phyloP scores from a whole-genome alignment of 2,329 filamentous ascomycete genomes.

The Pseudonectria foliicola region DNA sequence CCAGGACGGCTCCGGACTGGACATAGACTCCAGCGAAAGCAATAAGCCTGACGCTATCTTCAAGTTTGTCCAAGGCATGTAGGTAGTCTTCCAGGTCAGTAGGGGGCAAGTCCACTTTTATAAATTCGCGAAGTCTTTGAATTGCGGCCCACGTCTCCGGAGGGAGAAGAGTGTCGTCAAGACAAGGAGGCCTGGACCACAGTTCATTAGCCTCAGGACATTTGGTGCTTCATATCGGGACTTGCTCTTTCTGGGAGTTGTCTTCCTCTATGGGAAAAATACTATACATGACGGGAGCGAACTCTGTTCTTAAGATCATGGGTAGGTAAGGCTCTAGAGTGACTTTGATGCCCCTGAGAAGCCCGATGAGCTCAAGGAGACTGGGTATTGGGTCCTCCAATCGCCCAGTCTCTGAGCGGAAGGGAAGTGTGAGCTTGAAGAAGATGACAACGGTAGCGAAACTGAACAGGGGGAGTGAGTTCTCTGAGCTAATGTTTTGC shows the following conservation, averaged over 20 bases:
- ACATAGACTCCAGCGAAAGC: constrained; percentile 16
- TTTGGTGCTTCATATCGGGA: too few species aligned
- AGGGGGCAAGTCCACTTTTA: constrained; percentile 13
- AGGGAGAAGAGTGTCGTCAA: constrained; percentile 14
- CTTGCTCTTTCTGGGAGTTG: constrained; percentile 1
- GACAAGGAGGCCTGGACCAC: constrained; percentile 7
- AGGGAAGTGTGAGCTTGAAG: constrained; percentile 19
- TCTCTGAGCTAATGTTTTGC: constrained; percentile 9
- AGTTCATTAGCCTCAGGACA: background rate
- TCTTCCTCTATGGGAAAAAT: constrained; percentile 10
- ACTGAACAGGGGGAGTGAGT: constrained; percentile 29
- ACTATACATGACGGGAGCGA: constrained; percentile 17
- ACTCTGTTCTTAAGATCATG: constrained; percentile 14
- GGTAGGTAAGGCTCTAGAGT: constrained; percentile 12
- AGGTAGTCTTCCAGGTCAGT: constrained; percentile 13
- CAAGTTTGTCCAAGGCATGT: constrained; percentile 11
- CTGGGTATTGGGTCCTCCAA: constrained; percentile 16
- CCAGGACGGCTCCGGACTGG: constrained; percentile 15
- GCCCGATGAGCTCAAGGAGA: constrained; percentile 13
- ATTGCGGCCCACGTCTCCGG: constrained; percentile 16
- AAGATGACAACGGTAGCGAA: constrained; percentile 34
- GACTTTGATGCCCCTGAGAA: constrained; percentile 16
- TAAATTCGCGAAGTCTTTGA: constrained; percentile 14
- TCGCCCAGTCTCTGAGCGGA: constrained; percentile 8
- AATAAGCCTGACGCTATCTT: constrained; percentile 12